Evolutionary conservation across 2,329 filamentous ascomycete genomes (phyloP).

Genomic region (Colletotrichum sp.): DNA sequence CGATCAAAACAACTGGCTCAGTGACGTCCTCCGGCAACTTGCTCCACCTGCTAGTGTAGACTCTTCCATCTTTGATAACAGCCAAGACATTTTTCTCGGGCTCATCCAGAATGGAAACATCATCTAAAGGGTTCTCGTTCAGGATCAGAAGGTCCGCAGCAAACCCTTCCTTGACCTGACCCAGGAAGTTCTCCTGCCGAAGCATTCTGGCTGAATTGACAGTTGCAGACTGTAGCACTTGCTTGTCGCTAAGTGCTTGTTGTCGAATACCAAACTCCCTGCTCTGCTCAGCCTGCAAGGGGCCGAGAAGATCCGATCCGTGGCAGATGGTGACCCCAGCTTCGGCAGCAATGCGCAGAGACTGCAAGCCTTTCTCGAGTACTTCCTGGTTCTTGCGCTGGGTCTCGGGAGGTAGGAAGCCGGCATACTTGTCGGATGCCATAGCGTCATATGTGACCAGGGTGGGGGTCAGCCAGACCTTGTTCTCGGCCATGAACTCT

Average conservation of each 20-base stretch:
- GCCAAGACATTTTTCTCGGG: slow-evolving; percentile 52
- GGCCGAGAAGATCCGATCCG: slow-evolving; percentile 46
- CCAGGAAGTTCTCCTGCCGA: slow-evolving; percentile 48
- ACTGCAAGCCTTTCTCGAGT: slow-evolving; percentile 47
- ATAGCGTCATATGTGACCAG: slow-evolving; percentile 57
- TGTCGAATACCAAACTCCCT: slow-evolving; percentile 35
- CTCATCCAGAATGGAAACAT: slow-evolving; percentile 54
- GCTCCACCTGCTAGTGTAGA: slow-evolving; percentile 33
- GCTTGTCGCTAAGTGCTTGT: slow-evolving; percentile 23
- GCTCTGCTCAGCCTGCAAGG: slow-evolving; percentile 33
- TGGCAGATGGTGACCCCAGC: slow-evolving; percentile 61
- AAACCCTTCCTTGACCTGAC: slow-evolving; percentile 54
- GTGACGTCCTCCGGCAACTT: slow-evolving; percentile 24
- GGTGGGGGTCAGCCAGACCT: slow-evolving; percentile 58
- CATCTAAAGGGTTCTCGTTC: slow-evolving; percentile 57
- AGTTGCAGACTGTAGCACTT: slow-evolving; percentile 34
- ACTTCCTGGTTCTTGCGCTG: slow-evolving; percentile 57
- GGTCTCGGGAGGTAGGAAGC: slow-evolving; percentile 47
- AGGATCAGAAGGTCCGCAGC: slow-evolving; percentile 59
- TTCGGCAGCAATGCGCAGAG: slow-evolving; percentile 52
- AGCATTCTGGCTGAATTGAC: slow-evolving; percentile 57
- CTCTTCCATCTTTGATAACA: slow-evolving; percentile 60
- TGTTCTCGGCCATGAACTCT: slow-evolving; percentile 52
- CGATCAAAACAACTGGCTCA: neutral
- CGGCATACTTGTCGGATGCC: slow-evolving; percentile 45